Percentiles rank a stretch among this genome's conserved stretches.
These are phyloP conservation scores for Colletotrichum tropicale DNA, from an alignment of 2,329 filamentous ascomycete species.

Conservation along the genomic window DNA sequence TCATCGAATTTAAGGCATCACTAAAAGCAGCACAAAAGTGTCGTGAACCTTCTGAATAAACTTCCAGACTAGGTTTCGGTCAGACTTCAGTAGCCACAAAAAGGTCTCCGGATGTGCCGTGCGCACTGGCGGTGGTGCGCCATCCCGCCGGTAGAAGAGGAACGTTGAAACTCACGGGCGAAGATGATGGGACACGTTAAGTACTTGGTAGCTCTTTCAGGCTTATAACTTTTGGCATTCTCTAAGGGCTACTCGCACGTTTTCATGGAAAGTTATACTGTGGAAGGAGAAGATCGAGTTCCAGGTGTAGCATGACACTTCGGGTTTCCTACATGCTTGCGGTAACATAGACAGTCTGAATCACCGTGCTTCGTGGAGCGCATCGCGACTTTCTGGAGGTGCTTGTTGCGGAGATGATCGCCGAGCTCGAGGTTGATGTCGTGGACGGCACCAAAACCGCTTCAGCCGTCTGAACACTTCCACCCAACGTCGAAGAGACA, in stretches of 20 bases:
- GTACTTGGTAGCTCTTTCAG: neutral
- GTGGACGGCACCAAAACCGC: neutral
- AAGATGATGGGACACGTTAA: neutral
- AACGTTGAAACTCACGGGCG: neutral
- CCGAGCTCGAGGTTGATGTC: neutral
- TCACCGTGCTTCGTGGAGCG: neutral
- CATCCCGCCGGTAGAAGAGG: neutral
- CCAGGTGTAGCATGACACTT: neutral
- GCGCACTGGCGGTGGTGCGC: neutral
- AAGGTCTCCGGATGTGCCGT: neutral
- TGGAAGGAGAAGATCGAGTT: neutral
- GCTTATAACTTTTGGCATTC: neutral
- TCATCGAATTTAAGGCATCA: neutral
- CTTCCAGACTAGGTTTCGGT: neutral
- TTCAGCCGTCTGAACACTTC: neutral
- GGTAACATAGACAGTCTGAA: neutral
- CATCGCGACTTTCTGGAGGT: neutral
- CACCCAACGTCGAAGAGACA: neutral
- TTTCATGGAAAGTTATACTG: neutral
- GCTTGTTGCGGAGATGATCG: neutral
- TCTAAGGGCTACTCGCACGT: neutral
- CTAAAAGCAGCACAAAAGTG: neutral
- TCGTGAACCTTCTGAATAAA: neutral
- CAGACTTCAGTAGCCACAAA: neutral
- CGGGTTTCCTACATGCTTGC: neutral